Evolutionary conservation across 768 basidiomycete species (phyloP).

Genomic region (Tubosaeta sp.): DNA sequence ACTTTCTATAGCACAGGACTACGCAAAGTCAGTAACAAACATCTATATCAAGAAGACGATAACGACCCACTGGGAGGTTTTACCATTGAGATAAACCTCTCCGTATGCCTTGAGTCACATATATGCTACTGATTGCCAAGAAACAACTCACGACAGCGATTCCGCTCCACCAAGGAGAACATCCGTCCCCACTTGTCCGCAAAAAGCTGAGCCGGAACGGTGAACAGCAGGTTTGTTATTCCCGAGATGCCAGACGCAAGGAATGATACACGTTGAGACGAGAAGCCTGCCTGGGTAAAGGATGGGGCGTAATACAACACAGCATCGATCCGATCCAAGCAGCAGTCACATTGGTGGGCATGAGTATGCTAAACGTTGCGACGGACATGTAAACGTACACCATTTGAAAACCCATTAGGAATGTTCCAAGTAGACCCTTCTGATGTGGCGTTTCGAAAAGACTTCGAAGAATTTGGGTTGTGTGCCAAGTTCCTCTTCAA

Average conservation of each 20-base stretch:
- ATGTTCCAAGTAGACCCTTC: constrained; percentile 37
- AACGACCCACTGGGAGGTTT: constrained; percentile 32
- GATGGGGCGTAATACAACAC: constrained; percentile 39
- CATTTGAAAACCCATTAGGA: constrained; percentile 43
- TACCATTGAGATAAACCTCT: constrained; percentile 20
- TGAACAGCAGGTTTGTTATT: constrained; percentile 38
- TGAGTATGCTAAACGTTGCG: not conserved
- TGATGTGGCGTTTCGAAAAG: constrained; percentile 27
- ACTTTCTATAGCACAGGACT: constrained; percentile 42
- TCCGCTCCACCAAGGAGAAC: constrained; percentile 40
- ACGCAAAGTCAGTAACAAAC: constrained; percentile 40
- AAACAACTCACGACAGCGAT: constrained; percentile 35
- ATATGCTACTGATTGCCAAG: constrained; percentile 42
- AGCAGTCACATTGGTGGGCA: not conserved
- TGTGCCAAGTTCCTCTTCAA: constrained; percentile 19
- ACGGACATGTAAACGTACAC: constrained; percentile 12
- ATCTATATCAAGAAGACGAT: constrained; percentile 44
- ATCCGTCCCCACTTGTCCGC: constrained; percentile 38
- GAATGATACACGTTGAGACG: constrained; percentile 43
- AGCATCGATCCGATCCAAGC: constrained; percentile 22
- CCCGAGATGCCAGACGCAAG: constrained; percentile 49
- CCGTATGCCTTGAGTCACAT: constrained; percentile 32
- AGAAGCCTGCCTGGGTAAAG: constrained; percentile 50
- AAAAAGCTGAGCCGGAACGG: constrained; percentile 35
- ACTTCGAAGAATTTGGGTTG: constrained; percentile 24